Base-by-base conservation (phyloP, 352 stramenopile genomes). In the Phytophthora pseudosyringae region DNA sequence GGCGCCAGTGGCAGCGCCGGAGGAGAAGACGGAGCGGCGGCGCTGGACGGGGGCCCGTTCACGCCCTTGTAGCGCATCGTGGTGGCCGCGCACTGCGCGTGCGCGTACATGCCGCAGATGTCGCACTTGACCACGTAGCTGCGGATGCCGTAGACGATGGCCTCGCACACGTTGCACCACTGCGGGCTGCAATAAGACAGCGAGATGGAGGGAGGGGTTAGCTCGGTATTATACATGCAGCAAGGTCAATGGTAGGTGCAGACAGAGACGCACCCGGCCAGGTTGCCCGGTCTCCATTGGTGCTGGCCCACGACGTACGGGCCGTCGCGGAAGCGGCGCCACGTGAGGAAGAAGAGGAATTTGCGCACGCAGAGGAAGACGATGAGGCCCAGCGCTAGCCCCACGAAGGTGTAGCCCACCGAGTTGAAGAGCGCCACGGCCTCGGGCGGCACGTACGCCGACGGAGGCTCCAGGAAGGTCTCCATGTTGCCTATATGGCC, bases 41-140 rank as follows among this genome's bases (percentile, higher is more conserved):
- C 28, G 35, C 46, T 26, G 28, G 54, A 26, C 25, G 59, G 7
- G 29, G 51, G 7, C 15, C 41, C 54, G 26, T 59, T 39, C 44
- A 71, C 56, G 64, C 64, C 66, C 46, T 76, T 81, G 51, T 73
- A 76, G 46, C 71, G 78, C 69, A 80, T 78, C 10, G 76, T 84
- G 13, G 71, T 75, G 15, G 80, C 81, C 0, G 82, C 86, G 53
- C 86, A 94, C 51, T 90, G 83, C 5, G 81, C 86, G 61, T 93
- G 86, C 13, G 86, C 86, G 55, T 85, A 90, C 81, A 93, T 94
- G 46, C 86, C 83, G 67, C 86, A 94, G 62, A 94, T 86, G 48
- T 94, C 86, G 64, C 86, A 94, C 60, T 76, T 93, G 57, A 93
- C 86, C 18, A 94, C 86, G 60, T 94, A 93, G 67, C 86, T 94